Evolutionary conservation across 2,329 filamentous ascomycete species (phyloP).

Genomic region (Colletotrichum horii): DNA sequence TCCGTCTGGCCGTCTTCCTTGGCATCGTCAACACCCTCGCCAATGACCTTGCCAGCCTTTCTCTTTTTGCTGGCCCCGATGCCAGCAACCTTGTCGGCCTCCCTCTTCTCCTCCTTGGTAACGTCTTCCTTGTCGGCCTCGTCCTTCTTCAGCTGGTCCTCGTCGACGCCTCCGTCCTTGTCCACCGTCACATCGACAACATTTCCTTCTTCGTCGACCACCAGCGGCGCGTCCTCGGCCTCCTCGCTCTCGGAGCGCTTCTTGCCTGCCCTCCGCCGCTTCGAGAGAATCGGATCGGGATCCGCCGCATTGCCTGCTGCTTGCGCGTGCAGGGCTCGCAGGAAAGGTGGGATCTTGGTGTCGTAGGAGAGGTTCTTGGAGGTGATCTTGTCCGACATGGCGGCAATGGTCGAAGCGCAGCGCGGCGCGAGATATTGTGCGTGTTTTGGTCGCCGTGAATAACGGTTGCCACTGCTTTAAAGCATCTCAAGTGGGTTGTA

Average conservation of each 20-base stretch:
- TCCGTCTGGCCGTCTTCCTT: background rate
- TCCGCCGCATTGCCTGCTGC: slow-evolving; percentile 50
- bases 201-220: slow-evolving; percentile 76
- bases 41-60: slow-evolving; percentile 58
- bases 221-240: slow-evolving; percentile 77
- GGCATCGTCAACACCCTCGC: slow-evolving; percentile 34
- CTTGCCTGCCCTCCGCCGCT: slow-evolving; percentile 53
- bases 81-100: slow-evolving; percentile 39
- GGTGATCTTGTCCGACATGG: slow-evolving; percentile 67
- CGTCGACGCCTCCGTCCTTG: slow-evolving; percentile 47
- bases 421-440: slow-evolving; percentile 7
- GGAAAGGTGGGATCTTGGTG: slow-evolving; percentile 63
- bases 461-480: background rate
- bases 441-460: background rate
- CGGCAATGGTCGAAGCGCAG: slow-evolving; percentile 19
- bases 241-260: slow-evolving; percentile 69
- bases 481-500: background rate
- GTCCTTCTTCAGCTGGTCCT: slow-evolving; percentile 30
- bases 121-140: slow-evolving; percentile 27
- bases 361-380: slow-evolving; percentile 74
- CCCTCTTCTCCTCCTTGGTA: slow-evolving; percentile 27
- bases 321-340: slow-evolving; percentile 61
- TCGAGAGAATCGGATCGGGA: slow-evolving; percentile 58
- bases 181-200: slow-evolving; percentile 57
- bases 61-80: slow-evolving; percentile 58